Evolutionary conservation across 2,329 filamentous ascomycete genomes (phyloP).

Genomic region (Escovopsis sp.): DNA sequence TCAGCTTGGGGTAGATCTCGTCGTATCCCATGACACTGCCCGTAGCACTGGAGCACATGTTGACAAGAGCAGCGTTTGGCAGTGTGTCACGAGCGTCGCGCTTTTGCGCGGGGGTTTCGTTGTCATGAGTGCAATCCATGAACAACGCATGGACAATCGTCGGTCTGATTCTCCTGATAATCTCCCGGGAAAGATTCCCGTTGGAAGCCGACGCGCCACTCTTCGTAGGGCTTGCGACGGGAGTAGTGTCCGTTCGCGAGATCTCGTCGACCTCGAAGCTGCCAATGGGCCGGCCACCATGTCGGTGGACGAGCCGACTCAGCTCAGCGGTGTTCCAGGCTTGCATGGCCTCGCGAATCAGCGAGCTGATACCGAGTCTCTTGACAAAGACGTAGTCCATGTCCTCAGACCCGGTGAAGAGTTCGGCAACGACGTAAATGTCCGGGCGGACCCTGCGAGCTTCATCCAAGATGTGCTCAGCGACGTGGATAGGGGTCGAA

Average conservation of each 20-base stretch:
- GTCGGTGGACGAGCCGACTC: constrained; percentile 81
- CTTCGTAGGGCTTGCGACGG: constrained; percentile 18
- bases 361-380: constrained; percentile 72
- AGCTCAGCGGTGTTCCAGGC: constrained; percentile 91
- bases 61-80: constrained; percentile 83
- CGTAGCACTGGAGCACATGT: constrained; percentile 88
- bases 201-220: constrained; percentile 13
- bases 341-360: constrained; percentile 97
- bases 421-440: constrained; percentile 81
- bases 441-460: constrained; percentile 80
- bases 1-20: constrained; percentile 81
- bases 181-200: constrained; percentile 36
- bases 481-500: constrained; percentile 86
- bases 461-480: constrained; percentile 87
- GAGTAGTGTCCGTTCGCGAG: constrained; percentile 40
- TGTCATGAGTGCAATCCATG: constrained; percentile 99
- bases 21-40: constrained; percentile 98
- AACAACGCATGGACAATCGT: constrained; percentile 85
- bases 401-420: constrained; percentile 90
- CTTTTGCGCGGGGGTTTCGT: constrained; percentile 91
- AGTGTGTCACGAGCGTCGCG: constrained; percentile 87
- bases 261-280: constrained; percentile 93
- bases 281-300: constrained; percentile 86
- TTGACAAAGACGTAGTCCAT: constrained; percentile 96
- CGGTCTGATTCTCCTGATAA: constrained; percentile 70